Conservation (phyloP, 2,329 filamentous ascomycete genomes). For the Ascochyta clinopodiicola region DNA sequence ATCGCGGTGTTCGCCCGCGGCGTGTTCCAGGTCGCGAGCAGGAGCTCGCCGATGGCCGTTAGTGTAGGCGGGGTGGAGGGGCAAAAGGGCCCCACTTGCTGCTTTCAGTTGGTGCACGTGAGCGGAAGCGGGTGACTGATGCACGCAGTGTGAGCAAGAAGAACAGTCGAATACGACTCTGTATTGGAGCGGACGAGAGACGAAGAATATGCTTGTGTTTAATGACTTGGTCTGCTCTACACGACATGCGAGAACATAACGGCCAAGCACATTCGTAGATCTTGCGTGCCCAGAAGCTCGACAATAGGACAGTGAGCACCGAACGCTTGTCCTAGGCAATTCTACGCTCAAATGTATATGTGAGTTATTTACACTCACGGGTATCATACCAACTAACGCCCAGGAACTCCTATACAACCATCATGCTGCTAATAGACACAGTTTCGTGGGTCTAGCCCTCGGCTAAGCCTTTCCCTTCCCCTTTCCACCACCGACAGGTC, state of each 20-base stretch:
- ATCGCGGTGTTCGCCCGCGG: constrained; percentile 11
- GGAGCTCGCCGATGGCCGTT: constrained; percentile 39
- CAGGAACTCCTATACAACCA: too few species aligned
- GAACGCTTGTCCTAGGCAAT: too few species aligned
- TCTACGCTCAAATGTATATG: neutral
- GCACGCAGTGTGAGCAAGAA: too few species aligned
- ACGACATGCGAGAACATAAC: too few species aligned
- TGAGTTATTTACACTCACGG: neutral
- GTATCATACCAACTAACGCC: constrained; percentile 11
- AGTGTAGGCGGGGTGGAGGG: constrained; percentile 11
- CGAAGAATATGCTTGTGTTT: too few species aligned
- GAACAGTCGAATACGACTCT: too few species aligned
- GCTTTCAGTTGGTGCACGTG: constrained; percentile 7
- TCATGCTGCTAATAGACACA: too few species aligned
- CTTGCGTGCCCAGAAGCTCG: too few species aligned
- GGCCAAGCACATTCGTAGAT: too few species aligned
- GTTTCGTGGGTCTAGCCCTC: neutral
- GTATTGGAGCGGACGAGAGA: too few species aligned
- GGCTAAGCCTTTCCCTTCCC: constrained; percentile 24
- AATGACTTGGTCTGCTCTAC: too few species aligned
- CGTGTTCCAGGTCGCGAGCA: constrained; percentile 21
- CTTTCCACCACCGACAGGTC: constrained; percentile 33
- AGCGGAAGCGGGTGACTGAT: neutral
- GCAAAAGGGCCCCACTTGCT: constrained; percentile 12
- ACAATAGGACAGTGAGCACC: too few species aligned